Conservation (phyloP, 345 rosid genomes). For the Sisymbrium irio region DNA sequence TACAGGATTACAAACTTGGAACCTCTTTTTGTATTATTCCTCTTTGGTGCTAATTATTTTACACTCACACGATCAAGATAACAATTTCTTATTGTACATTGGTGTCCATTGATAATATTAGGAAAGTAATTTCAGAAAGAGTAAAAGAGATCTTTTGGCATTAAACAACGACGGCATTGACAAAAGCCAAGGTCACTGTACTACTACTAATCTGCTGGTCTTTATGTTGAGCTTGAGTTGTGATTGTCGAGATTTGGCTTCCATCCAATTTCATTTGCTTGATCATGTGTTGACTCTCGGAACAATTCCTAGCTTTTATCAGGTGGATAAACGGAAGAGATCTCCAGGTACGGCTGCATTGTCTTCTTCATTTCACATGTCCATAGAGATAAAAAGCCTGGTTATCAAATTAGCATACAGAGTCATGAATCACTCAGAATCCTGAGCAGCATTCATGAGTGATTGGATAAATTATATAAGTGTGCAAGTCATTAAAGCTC, state of each 20-base stretch:
- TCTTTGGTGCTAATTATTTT: background rate
- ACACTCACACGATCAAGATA: background rate
- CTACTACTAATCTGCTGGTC: background rate
- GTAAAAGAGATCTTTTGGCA: background rate
- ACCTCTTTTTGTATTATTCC: background rate
- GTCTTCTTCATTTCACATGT: background rate
- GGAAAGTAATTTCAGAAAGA: slow-evolving; percentile 12
- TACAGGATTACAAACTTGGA: background rate
- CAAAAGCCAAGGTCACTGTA: background rate
- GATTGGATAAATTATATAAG: too few relatives aligned
- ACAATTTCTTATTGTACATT: slow-evolving; percentile 17
- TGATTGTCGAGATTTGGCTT: background rate
- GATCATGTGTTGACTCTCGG: background rate
- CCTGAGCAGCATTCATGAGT: background rate
- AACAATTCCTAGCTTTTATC: background rate
- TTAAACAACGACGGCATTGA: background rate
- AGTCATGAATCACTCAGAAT: background rate
- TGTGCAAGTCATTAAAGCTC: background rate
- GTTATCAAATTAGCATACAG: background rate
- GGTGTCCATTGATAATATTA: background rate
- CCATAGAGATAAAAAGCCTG: background rate
- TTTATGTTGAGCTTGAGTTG: background rate
- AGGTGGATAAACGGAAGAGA: background rate
- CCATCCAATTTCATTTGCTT: background rate
- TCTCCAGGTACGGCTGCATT: background rate